Evolutionary conservation across 306 rosid species (phyloP).

Genomic region (Vicia faba): DNA sequence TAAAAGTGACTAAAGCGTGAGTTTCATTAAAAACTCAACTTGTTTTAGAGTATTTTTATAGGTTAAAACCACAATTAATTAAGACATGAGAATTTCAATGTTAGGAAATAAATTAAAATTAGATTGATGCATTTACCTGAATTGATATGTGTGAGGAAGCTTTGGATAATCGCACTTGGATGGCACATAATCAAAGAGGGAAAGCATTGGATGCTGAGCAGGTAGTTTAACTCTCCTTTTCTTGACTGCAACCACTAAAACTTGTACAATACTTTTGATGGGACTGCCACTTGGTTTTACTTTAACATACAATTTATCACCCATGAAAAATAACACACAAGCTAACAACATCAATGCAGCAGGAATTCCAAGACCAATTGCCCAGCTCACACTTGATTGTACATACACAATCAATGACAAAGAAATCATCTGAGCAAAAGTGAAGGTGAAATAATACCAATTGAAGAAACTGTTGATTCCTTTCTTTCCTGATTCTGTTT

Average conservation of each 20-base stretch:
- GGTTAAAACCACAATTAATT: too few relatives aligned
- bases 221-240: conserved; percentile 58
- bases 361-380: conserved; percentile 76
- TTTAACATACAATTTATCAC: conserved; percentile 73
- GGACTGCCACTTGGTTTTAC: conserved; percentile 84
- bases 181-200: conserved; percentile 58
- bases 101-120: too few relatives aligned
- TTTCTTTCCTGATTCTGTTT: conserved; percentile 72
- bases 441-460: conserved; percentile 81
- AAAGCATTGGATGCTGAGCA: conserved; percentile 48
- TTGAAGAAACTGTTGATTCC: conserved; percentile 89
- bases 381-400: conserved; percentile 83
- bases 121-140: conserved; percentile 54
- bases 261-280: conserved; percentile 71
- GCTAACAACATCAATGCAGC: conserved; percentile 72
- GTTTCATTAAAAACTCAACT: too few relatives aligned
- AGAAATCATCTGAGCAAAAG: conserved; percentile 68
- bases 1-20: too few relatives aligned
- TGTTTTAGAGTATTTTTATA: too few relatives aligned
- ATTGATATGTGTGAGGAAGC: conserved; percentile 71
- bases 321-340: conserved; percentile 61
- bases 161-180: conserved; percentile 57
- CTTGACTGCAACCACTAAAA: conserved; percentile 59
- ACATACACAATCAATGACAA: conserved; percentile 68
- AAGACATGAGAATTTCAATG: too few relatives aligned